These are phyloP conservation scores for Eimeria brunetti DNA, from an alignment of 169 alveolate species.

Conservation along the genomic window DNA sequence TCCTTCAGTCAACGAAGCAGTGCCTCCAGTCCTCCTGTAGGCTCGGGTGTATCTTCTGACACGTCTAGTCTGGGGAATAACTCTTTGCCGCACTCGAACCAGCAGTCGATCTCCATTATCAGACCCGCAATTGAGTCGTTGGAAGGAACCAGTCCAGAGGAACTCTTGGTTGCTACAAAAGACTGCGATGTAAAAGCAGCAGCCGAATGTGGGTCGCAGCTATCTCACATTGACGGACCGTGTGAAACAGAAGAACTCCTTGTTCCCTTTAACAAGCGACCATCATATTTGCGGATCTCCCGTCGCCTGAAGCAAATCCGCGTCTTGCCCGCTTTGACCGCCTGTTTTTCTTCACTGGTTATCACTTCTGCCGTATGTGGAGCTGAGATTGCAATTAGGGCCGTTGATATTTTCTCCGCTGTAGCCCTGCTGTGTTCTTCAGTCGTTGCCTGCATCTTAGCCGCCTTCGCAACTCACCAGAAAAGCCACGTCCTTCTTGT, in stretches of 20 bases:
- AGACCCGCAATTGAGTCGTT: neutral
- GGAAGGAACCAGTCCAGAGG: neutral
- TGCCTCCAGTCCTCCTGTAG: neutral
- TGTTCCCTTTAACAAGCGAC: slow-evolving; percentile 30
- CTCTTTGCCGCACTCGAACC: neutral
- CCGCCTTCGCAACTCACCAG: slow-evolving; percentile 14
- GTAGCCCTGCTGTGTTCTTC: slow-evolving; percentile 17
- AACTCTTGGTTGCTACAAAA: neutral
- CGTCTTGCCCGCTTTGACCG: slow-evolving; percentile 21
- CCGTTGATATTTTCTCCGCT: slow-evolving; percentile 7
- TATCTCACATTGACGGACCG: neutral
- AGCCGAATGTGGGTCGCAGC: neutral
- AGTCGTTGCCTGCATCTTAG: slow-evolving; percentile 9
- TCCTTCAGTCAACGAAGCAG: neutral
- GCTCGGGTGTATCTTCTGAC: neutral
- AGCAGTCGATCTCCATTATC: neutral
- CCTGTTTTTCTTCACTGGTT: slow-evolving; percentile 12
- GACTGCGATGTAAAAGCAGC: neutral
- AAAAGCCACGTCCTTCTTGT: slow-evolving; percentile 56
- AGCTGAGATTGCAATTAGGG: slow-evolving; percentile 12
- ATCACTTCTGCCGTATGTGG: slow-evolving; percentile 61
- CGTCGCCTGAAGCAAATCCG: slow-evolving; percentile 38
- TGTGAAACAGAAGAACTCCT: slow-evolving; percentile 5
- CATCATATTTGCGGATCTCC: slow-evolving; percentile 20
- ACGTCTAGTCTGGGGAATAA: neutral